A percentile compares a stretch with the other conserved stretches of the same genome.
Evolutionary conservation across 1,139 yeast genomes (phyloP).

Genomic region (Hyphopichia wangnamkhiaoensis): DNA sequence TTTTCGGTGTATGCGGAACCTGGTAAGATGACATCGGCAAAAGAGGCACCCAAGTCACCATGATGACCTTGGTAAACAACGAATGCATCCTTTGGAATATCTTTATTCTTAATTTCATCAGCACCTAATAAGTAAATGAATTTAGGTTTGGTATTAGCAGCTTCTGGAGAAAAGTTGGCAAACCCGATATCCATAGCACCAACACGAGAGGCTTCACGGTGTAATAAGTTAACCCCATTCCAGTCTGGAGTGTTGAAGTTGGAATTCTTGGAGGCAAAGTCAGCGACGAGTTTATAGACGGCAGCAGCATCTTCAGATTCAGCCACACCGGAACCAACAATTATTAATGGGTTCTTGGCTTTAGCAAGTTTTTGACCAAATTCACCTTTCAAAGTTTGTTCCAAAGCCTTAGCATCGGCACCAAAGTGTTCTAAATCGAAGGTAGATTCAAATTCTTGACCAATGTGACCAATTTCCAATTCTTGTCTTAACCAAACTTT

Average conservation of each 20-base stretch:
- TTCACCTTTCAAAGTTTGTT: slow-evolving; percentile 64
- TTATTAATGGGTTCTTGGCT: slow-evolving; percentile 77
- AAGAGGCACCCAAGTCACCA: slow-evolving; percentile 87
- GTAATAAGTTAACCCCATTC: slow-evolving; percentile 82
- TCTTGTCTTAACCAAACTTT: slow-evolving; percentile 75
- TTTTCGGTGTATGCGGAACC: slow-evolving; percentile 91
- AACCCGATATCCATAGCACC: slow-evolving; percentile 89
- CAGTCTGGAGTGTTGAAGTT: slow-evolving; percentile 73
- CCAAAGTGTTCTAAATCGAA: slow-evolving; percentile 70
- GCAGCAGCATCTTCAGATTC: slow-evolving; percentile 68
- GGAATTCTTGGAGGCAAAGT: slow-evolving; percentile 57
- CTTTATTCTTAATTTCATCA: slow-evolving; percentile 70
- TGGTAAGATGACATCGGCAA: slow-evolving; percentile 85
- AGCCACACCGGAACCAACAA: slow-evolving; percentile 80
- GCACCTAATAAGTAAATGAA: slow-evolving; percentile 82
- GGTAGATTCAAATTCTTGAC: slow-evolving; percentile 77
- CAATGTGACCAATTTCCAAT: slow-evolving; percentile 69
- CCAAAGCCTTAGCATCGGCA: slow-evolving; percentile 55
- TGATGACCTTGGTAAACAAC: slow-evolving; percentile 93
- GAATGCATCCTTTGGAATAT: slow-evolving; percentile 82
- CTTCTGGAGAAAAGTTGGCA: slow-evolving; percentile 53
- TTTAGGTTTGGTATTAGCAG: slow-evolving; percentile 60
- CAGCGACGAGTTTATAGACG: slow-evolving; percentile 61
- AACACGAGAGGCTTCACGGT: slow-evolving; percentile 83
- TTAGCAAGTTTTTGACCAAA: slow-evolving; percentile 66